Percentiles rank a stretch among this genome's conserved stretches.
Evolutionary conservation across 371 early-diverging fungal species (phyloP).

Genomic region (Umbelopsis sp.): DNA sequence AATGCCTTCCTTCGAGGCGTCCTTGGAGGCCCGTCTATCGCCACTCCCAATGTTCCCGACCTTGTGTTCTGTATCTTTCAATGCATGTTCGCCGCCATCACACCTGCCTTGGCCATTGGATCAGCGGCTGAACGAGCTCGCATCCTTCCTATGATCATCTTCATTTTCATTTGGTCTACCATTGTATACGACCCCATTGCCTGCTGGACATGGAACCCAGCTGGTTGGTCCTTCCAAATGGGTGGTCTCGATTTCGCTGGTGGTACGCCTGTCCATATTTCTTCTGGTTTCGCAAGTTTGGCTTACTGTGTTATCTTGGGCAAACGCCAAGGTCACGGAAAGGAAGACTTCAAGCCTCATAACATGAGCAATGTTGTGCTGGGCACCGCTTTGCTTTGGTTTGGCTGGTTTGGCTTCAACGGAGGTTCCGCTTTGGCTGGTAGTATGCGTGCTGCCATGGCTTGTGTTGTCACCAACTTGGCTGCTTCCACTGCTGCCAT

Average conservation of each 20-base stretch:
- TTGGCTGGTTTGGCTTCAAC: constrained; percentile 91
- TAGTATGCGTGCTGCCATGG: constrained; percentile 84
- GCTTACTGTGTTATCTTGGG: constrained; percentile 86
- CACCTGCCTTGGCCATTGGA: constrained; percentile 91
- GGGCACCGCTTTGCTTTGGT: constrained; percentile 89
- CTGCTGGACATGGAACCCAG: constrained; percentile 91
- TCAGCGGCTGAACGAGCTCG: constrained; percentile 89
- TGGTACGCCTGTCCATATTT: constrained; percentile 91
- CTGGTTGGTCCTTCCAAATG: constrained; percentile 70
- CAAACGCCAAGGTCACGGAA: constrained; percentile 71
- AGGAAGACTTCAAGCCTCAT: constrained; percentile 79
- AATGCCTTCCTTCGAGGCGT: constrained; percentile 72
- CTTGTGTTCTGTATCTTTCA: constrained; percentile 78
- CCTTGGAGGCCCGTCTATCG: constrained; percentile 55
- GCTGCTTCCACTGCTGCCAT: constrained; percentile 84
- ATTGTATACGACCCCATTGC: constrained; percentile 88
- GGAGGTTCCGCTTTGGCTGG: constrained; percentile 86
- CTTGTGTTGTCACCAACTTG: constrained; percentile 83
- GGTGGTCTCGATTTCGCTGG: constrained; percentile 82
- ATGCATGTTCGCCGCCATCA: constrained; percentile 85
- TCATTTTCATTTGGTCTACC: constrained; percentile 92
- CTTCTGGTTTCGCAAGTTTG: constrained; percentile 88
- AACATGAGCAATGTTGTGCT: constrained; percentile 89
- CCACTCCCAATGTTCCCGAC: constrained; percentile 65
- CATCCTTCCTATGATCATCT: constrained; percentile 83